phyloP scores from a whole-genome alignment of 2,329 filamentous ascomycete species.

The Rhinocladiella similis region DNA sequence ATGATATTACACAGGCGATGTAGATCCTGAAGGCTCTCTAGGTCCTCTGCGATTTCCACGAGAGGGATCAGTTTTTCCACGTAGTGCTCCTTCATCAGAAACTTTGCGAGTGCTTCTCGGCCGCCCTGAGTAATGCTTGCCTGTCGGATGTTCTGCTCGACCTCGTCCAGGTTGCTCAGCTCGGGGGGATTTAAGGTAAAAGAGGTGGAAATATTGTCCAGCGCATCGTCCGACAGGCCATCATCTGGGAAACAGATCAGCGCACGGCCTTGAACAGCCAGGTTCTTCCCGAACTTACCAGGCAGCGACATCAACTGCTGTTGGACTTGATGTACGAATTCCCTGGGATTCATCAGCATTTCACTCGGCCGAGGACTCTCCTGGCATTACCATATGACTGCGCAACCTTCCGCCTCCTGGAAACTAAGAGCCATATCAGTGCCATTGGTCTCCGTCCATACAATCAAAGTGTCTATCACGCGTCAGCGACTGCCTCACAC shows the following conservation, averaged over 20 bases:
- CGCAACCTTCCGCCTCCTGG: constrained; percentile 93
- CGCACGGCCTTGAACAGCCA: not conserved
- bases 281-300: constrained; percentile 33
- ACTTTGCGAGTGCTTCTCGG: constrained; percentile 83
- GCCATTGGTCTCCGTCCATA: constrained; percentile 91
- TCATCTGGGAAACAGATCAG: constrained; percentile 62
- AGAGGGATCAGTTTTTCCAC: constrained; percentile 83
- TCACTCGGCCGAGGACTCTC: not conserved
- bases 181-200: constrained; percentile 77
- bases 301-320: constrained; percentile 66
- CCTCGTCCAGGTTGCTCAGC: constrained; percentile 78
- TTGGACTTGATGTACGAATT: constrained; percentile 86
- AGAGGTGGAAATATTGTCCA: constrained; percentile 67
- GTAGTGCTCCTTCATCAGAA: constrained; percentile 81
- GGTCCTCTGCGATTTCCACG: constrained; percentile 84
- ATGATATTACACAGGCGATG: constrained; percentile 96
- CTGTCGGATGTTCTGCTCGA: constrained; percentile 79
- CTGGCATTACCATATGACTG: constrained; percentile 75
- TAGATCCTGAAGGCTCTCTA: constrained; percentile 82
- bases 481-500: constrained; percentile 29
- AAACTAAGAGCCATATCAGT: constrained; percentile 98
- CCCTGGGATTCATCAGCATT: constrained; percentile 56
- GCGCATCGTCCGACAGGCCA: constrained; percentile 81
- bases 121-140: constrained; percentile 73
- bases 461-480: constrained; percentile 82